Evolutionary conservation across 169 alveolate genomes (phyloP), one percentile per base, ranked within the genome.

Genomic region (Miamiensis avidus): DNA sequence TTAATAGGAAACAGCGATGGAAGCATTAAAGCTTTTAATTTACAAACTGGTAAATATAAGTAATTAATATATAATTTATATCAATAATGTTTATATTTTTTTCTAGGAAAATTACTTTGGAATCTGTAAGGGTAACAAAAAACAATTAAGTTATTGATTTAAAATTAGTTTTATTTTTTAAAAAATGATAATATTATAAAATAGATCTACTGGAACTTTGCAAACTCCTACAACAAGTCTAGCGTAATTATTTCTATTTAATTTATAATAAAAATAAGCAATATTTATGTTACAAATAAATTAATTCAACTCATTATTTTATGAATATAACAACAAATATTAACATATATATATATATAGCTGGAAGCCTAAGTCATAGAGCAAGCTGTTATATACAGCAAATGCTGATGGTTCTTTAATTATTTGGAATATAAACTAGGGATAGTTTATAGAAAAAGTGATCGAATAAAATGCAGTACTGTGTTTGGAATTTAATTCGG

Each of bases 401-500:
- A 84, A 91, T 75, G 92, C 96, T 11, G 97, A 95, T 74, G 98
- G 98, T 28, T 82, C 82, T 31, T 78, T 95, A 0, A 83, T 87
- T 75, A 95, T 93, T 87, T 94, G 97, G 96, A 95, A 93, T 77
- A 93, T 96, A 0, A 92, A 95, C 72, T 91, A 96, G 26, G 98
- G 90, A 74, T 93, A 93, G 82, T 34, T 82, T 74, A 74, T 96
- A 15, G 96, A 93, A 64, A 86, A 87, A 78, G 77, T 94, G 25
- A n/a, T 69, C 28, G 97, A 95, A 76, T 87, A 91, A 34, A 86
- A 88, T n/a, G 92, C 91, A 64, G 86, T 96, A 4, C 92, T 91
- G 77, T 90, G 95, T 34, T 81, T 93, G 4, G 98, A 96, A 85
- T 95, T 85, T 75, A 87, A 91, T 73, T 30, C 64, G 31, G 97